Conservation (phyloP, 2,329 filamentous ascomycete genomes). For the Chaetomium sp. region DNA sequence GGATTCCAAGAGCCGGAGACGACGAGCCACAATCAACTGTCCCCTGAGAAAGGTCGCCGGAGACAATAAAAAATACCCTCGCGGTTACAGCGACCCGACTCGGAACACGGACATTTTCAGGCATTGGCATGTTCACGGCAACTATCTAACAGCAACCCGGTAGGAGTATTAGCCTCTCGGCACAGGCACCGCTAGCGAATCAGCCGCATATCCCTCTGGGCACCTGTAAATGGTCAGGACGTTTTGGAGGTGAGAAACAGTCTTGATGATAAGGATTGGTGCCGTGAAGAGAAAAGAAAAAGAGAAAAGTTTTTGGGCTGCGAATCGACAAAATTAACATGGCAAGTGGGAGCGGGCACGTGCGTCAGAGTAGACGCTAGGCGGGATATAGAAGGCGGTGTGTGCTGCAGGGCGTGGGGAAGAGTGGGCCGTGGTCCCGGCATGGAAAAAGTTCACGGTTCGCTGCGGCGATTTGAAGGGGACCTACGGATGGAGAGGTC, state of each 20-base stretch:
- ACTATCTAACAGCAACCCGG: constrained; percentile 97
- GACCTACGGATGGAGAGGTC: background rate
- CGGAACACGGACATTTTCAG: background rate
- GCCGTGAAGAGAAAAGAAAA: constrained; percentile 55
- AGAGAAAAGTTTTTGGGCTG: constrained; percentile 27
- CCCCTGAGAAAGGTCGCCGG: background rate
- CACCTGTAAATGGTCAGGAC: constrained; percentile 91
- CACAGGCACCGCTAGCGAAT: constrained; percentile 97
- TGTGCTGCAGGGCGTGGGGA: background rate
- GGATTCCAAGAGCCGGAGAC: background rate
- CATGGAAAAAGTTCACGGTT: constrained; percentile 39
- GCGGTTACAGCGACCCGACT: background rate
- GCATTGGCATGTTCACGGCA: constrained; percentile 72
- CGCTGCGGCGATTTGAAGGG: constrained; percentile 17
- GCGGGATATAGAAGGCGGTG: constrained; percentile 30
- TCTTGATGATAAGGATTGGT: constrained; percentile 96
- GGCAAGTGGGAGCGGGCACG: constrained; percentile 13
- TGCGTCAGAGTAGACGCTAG: background rate
- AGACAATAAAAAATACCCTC: background rate
- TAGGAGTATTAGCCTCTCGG: constrained; percentile 43
- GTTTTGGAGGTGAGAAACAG: constrained; percentile 67
- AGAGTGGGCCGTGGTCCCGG: constrained; percentile 20
- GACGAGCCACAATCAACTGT: too few species aligned
- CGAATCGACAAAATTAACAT: constrained; percentile 14
- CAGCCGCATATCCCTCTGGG: constrained; percentile 83